Base-by-base conservation (phyloP, 176 grass and related monocot species). In the Oryza brachyantha region DNA sequence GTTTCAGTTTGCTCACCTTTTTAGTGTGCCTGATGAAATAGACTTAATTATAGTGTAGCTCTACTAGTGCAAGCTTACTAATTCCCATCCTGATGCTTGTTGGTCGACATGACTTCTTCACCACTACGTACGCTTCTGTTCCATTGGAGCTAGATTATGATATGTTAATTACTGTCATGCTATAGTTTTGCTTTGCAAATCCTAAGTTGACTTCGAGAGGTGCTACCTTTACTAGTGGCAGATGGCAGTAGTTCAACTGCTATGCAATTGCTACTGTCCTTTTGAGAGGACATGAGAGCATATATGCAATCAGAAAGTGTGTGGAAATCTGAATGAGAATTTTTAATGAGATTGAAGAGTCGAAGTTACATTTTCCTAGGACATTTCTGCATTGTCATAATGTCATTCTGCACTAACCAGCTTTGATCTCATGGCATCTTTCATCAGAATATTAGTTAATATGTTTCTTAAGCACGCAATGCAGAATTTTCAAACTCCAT, bases 401-500 rank as follows among this genome's bases (percentile, higher is more conserved):
- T 38, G 74, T 64, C 24, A 41, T 36, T 40, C 46, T 64, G 19
- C 42, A 72, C 5, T 66, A 73, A 26, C 42, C 45, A 29, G 41
- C 13, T 19, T 65, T 16, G 10, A 40, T 55, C 25, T 11, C 21
- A 57, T 75, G 40, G 70, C 31, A 52, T 52, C 28, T 32, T 72
- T n/a, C 17, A 72, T n/a, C 17, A 72, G 70, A 52, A 72, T 52
- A 41, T 14, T 69, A 69, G n/a, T n/a, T 50, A 21, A 24, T n/a
- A 40, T 70, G 7, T 45, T 78, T 26, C 64, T 45, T 66, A 68
- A 25, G 64, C 69, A 48, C 81, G 43, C 85, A 75, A 38, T 85
- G 79, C 76, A 62, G 50, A 72, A 82, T 59, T 83, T 65, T 68
- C 43, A 79, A 79, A 67, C n/a, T n/a, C n/a, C n/a, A n/a, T n/a